Percentiles rank a stretch among this genome's conserved stretches.
Evolutionary conservation across 768 basidiomycete genomes (phyloP).

Genomic region (Russula dissimulans): DNA sequence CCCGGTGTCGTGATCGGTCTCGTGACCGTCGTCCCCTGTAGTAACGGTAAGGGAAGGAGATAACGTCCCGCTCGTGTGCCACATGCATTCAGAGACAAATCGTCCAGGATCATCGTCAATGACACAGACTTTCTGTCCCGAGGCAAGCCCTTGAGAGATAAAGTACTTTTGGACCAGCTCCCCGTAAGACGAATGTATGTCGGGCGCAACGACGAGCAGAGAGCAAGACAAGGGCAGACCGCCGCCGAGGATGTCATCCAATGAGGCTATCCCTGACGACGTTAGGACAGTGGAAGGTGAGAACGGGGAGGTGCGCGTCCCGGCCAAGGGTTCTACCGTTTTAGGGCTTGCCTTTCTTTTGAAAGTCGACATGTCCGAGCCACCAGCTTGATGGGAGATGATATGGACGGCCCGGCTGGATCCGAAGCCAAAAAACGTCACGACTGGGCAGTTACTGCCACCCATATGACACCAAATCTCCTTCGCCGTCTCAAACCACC

Average conservation of each 20-base stretch:
- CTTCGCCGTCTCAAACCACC: conserved; percentile 9
- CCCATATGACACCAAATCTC: not conserved
- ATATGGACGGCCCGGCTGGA: not conserved
- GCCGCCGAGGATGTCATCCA: conserved; percentile 93
- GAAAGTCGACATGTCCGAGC: conserved; percentile 52
- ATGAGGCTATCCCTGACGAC: conserved; percentile 84
- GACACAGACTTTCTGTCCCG: conserved; percentile 59
- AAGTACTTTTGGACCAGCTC: conserved; percentile 84
- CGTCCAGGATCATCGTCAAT: conserved; percentile 48
- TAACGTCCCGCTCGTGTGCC: conserved; percentile 40
- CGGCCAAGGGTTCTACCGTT: conserved; percentile 34
- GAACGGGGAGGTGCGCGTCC: conserved; percentile 50
- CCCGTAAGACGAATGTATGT: conserved; percentile 77
- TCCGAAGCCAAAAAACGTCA: not conserved
- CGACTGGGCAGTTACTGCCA: not conserved
- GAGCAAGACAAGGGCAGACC: conserved; percentile 78
- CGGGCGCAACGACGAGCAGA: conserved; percentile 69
- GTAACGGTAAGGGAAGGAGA: conserved; percentile 17
- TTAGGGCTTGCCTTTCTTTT: conserved; percentile 50
- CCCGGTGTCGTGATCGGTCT: conserved; percentile 40
- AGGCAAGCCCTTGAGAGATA: conserved; percentile 75
- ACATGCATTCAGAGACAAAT: conserved; percentile 73
- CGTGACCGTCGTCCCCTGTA: conserved; percentile 28
- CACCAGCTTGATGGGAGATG: too few relatives aligned
- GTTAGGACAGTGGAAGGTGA: conserved; percentile 48